These are phyloP conservation scores for Geotrichum fermentans DNA, from an alignment of 1,139 yeast genomes.

Conservation along the genomic window DNA sequence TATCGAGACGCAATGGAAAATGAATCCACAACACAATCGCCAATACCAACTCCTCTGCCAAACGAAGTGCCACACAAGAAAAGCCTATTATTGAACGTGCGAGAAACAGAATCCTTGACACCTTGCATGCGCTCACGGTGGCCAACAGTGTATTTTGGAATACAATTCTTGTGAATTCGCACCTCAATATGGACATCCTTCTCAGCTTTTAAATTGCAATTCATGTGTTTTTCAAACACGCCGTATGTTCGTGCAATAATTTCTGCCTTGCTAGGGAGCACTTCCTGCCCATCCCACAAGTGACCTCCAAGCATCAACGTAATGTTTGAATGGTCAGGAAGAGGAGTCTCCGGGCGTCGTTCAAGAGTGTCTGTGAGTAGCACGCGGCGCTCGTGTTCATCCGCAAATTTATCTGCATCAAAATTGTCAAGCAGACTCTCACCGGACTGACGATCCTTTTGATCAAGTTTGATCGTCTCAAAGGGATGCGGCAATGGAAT, in stretches of 20 bases:
- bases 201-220: constrained; percentile 48
- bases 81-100: constrained; percentile 43
- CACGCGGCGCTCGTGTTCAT: constrained; percentile 17
- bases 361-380: constrained; percentile 14
- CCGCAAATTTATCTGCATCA: constrained; percentile 13
- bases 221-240: constrained; percentile 49
- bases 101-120: constrained; percentile 37
- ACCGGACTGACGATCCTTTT: constrained; percentile 12
- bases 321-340: constrained; percentile 51
- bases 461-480: constrained; percentile 15
- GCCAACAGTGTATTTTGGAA: constrained; percentile 81
- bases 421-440: constrained; percentile 18
- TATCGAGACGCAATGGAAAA: constrained; percentile 50
- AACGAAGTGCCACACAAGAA: constrained; percentile 78
- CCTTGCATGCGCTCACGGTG: constrained; percentile 48
- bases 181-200: constrained; percentile 46
- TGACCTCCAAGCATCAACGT: constrained; percentile 94
- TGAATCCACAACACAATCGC: constrained; percentile 72
- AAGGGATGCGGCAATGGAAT: constrained; percentile 17
- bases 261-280: constrained; percentile 46
- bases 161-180: constrained; percentile 47
- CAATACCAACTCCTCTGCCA: constrained; percentile 82
- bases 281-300: constrained; percentile 41
- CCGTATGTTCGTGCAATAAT: constrained; percentile 45
- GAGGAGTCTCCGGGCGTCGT: constrained; percentile 9